Percentiles rank a stretch among this genome's conserved stretches.
Evolutionary conservation across 2,329 filamentous ascomycete genomes (phyloP).

Genomic region (Ophiostoma piceae): DNA sequence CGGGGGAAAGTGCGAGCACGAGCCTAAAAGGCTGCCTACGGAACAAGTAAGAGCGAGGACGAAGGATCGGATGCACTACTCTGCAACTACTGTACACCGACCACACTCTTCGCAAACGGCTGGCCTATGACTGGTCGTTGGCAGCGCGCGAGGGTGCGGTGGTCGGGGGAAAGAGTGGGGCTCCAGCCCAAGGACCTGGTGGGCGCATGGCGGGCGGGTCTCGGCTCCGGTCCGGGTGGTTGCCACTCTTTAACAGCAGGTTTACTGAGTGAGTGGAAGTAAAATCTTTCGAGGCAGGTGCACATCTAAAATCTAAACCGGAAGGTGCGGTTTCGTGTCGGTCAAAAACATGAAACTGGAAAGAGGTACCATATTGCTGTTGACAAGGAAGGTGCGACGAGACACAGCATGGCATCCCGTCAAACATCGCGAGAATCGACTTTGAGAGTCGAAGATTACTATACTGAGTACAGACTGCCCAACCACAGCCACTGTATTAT

Average conservation of each 20-base stretch:
- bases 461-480: not conserved
- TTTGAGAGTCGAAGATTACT: too few relatives aligned
- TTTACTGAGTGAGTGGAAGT: too few relatives aligned
- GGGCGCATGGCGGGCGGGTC: not conserved
- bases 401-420: not conserved
- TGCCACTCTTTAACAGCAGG: not conserved
- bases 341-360: not conserved
- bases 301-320: not conserved
- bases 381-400: not conserved
- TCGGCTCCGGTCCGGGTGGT: not conserved
- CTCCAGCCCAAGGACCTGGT: not conserved
- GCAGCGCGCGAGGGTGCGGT: not conserved
- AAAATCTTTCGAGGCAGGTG: not conserved
- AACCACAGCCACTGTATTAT: not conserved
- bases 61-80: not conserved
- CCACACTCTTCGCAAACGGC: not conserved
- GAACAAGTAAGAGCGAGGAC: not conserved
- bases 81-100: not conserved
- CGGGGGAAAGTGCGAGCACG: not conserved
- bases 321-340: not conserved
- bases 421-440: not conserved
- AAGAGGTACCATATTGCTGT: not conserved
- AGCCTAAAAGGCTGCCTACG: constrained; percentile 5
- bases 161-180: constrained; percentile 5
- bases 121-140: not conserved